A percentile compares a stretch with the other conserved stretches of the same genome.
phyloP scores from a whole-genome alignment of 495 filamentous ascomycete genomes.

The Umbilicaria muhlenbergii region DNA sequence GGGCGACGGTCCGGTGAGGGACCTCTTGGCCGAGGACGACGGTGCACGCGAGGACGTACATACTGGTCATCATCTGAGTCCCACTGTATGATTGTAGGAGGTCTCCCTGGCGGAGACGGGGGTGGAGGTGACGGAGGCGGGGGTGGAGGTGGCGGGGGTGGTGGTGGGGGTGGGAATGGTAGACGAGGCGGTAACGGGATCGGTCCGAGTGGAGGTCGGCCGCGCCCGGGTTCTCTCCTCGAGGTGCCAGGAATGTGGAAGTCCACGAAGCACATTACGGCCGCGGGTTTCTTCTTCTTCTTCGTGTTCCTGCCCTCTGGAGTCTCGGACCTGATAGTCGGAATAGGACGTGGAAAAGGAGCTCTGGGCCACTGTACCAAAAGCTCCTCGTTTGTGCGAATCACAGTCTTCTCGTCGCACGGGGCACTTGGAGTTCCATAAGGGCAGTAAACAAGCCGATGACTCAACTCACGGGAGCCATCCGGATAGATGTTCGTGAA shows the following conservation, averaged over 20 bases:
- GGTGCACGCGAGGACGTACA: conserved; percentile 1
- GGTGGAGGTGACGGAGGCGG: conserved; percentile 14
- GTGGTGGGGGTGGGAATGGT: conserved; percentile 16
- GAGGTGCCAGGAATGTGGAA: conserved; percentile 5
- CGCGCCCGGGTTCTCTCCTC: neutral
- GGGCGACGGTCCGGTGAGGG: neutral
- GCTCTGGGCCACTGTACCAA: neutral
- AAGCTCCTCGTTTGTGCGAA: neutral
- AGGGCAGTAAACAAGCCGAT: conserved; percentile 1
- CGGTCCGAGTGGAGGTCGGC: conserved; percentile 16
- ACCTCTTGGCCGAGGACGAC: neutral
- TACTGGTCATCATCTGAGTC: no score
- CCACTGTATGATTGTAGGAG: conserved; percentile 12
- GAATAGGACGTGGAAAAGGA: neutral
- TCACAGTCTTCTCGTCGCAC: neutral
- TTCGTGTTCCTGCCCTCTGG: conserved; percentile 4
- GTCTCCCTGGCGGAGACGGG: conserved; percentile 17
- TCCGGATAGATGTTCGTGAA: conserved; percentile 2
- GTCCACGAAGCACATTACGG: conserved; percentile 1
- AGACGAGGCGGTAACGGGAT: conserved; percentile 16
- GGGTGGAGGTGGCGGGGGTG: conserved; percentile 12
- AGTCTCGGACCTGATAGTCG: neutral
- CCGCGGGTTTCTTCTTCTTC: conserved; percentile 5
- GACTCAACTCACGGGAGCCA: neutral
- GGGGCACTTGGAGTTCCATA: conserved; percentile 2